These are phyloP conservation scores for Dryas integrifolia DNA, from an alignment of 331 rosid genomes.

Conservation along the genomic window DNA sequence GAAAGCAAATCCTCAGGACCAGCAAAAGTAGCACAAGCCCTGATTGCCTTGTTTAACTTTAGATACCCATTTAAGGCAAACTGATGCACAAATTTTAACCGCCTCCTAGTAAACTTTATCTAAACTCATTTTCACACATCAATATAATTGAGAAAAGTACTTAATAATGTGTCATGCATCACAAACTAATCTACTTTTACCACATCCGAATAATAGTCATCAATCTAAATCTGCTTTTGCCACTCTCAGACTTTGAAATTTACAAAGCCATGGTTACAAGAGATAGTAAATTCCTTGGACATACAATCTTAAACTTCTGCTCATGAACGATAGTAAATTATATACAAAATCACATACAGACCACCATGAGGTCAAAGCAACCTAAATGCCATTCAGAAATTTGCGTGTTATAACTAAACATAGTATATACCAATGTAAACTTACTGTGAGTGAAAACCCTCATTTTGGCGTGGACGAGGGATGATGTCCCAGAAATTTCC, in stretches of 20 bases:
- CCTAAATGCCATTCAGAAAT: not conserved
- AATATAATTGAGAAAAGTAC: not conserved
- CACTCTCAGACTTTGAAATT: not conserved
- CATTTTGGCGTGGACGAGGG: constrained; percentile 32
- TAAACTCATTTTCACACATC: not conserved
- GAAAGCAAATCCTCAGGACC: not conserved
- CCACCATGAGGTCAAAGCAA: not conserved
- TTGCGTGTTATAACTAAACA: not conserved
- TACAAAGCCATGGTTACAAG: not conserved
- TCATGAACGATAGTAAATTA: no score
- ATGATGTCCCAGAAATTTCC: constrained; percentile 52
- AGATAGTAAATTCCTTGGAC: not conserved
- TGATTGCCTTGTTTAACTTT: not conserved
- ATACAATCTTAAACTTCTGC: not conserved
- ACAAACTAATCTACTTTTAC: not conserved
- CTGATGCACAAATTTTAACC: not conserved
- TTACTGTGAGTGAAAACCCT: constrained; percentile 11
- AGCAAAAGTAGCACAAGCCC: not conserved
- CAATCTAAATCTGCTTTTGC: constrained; percentile 4
- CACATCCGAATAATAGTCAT: not conserved
- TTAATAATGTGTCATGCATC: not conserved
- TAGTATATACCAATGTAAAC: constrained; percentile 6
- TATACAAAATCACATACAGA: not conserved
- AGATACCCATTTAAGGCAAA: not conserved
- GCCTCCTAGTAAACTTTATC: not conserved